Conservation (phyloP, 2,329 filamentous ascomycete genomes). For the Trichoderma semiorbis region DNA sequence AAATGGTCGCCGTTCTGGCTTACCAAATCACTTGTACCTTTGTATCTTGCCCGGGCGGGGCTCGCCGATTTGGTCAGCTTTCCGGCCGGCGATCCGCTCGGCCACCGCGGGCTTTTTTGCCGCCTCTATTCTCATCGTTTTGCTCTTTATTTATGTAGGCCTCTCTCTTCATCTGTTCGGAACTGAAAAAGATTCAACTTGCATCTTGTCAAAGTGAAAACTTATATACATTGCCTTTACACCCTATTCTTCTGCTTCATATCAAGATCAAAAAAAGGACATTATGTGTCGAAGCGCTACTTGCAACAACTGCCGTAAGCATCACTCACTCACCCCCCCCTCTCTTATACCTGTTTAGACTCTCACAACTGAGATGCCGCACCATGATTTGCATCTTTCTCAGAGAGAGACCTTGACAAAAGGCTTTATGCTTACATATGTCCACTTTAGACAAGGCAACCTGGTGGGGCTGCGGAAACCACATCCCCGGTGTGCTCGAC, state of each 20-base stretch:
- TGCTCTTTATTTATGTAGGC: neutral
- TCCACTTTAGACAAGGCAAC: conserved; percentile 49
- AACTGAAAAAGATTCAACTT: neutral
- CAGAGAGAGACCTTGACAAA: too few relatives aligned
- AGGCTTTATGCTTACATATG: neutral
- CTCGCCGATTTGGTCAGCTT: conserved; percentile 1
- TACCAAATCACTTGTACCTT: neutral
- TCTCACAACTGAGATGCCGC: neutral
- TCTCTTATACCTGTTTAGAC: neutral
- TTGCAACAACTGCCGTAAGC: conserved; percentile 62
- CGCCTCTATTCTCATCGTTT: neutral
- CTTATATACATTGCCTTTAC: fast-evolving
- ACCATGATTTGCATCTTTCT: neutral
- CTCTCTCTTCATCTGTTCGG: neutral
- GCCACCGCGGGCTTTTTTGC: neutral
- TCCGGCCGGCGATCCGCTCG: neutral
- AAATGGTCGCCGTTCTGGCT: neutral
- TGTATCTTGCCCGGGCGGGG: neutral
- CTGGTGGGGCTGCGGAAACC: conserved; percentile 64
- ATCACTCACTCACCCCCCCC: neutral
- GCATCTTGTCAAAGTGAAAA: neutral
- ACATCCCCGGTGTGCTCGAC: conserved; percentile 62
- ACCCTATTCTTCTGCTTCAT: neutral
- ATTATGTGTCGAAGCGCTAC: conserved; percentile 63
- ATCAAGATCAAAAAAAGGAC: neutral